Conservation (phyloP, 2,329 filamentous ascomycete species). For the Fusarium scirpi region DNA sequence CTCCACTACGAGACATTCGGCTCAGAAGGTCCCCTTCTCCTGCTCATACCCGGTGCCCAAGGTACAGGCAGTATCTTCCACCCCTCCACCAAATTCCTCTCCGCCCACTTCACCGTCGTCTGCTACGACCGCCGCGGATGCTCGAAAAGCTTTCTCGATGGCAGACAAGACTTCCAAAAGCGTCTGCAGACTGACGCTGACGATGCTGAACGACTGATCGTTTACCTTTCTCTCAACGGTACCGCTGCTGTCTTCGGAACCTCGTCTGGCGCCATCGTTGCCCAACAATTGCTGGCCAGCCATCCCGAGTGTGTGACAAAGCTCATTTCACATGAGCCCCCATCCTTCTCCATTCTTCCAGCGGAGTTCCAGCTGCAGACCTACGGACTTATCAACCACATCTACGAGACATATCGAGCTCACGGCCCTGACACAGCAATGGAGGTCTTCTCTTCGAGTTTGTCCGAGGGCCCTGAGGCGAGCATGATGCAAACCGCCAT, state of each 20-base stretch:
- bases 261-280: neutral
- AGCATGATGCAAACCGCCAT: neutral
- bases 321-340: neutral
- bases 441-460: neutral
- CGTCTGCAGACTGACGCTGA: neutral
- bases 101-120: neutral
- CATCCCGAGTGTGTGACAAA: neutral
- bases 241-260: neutral
- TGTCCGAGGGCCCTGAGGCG: neutral
- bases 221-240: accelerated
- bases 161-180: neutral
- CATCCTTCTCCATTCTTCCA: neutral
- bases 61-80: neutral
- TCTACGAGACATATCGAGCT: neutral
- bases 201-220: neutral
- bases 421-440: neutral
- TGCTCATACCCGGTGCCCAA: neutral
- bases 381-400: neutral
- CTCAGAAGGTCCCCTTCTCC: neutral
- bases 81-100: neutral
- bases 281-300: neutral
- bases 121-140: neutral
- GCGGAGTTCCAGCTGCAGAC: neutral
- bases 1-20: neutral
- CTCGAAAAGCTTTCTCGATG: neutral